Percentiles rank a stretch among this genome's conserved stretches.
Evolutionary conservation across 2,329 filamentous ascomycete species (phyloP).

Genomic region (Chaetomiaceae sp.): DNA sequence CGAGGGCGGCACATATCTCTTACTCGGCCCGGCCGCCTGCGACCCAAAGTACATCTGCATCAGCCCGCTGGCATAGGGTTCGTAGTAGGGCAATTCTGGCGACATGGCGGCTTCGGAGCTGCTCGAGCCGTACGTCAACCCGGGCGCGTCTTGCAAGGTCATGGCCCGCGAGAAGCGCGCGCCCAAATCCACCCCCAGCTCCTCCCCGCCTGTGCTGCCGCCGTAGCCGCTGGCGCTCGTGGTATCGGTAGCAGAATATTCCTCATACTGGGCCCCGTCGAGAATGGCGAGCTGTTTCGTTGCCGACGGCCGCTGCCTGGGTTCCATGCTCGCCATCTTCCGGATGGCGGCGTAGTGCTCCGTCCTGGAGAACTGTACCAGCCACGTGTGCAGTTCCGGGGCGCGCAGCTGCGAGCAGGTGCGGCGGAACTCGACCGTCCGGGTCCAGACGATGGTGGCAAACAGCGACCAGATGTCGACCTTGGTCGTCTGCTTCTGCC

Average conservation of each 20-base stretch:
- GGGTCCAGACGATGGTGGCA: conserved; percentile 30
- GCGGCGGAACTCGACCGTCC: conserved; percentile 22
- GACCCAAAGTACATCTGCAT: neutral
- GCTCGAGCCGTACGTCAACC: conserved; percentile 4
- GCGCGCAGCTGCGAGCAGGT: conserved; percentile 13
- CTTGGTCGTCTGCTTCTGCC: conserved; percentile 23
- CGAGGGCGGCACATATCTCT: conserved; percentile 9
- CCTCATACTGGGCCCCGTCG: conserved; percentile 5
- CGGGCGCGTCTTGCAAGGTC: conserved; percentile 11
- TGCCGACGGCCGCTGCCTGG: conserved; percentile 20
- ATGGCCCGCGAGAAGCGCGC: conserved; percentile 11
- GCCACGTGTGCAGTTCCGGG: conserved; percentile 19
- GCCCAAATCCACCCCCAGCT: conserved; percentile 3
- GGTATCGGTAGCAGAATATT: too few relatives aligned
- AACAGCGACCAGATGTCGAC: conserved; percentile 34
- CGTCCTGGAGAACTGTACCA: conserved; percentile 22
- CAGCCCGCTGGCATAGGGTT: conserved; percentile 15
- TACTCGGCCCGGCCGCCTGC: conserved; percentile 8
- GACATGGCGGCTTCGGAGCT: neutral
- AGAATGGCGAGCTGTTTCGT: conserved; percentile 20
- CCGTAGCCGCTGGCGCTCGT: neutral
- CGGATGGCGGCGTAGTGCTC: conserved; percentile 15
- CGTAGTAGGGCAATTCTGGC: conserved; percentile 20
- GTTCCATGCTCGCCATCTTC: conserved; percentile 22
- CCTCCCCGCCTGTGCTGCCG: neutral